These are phyloP conservation scores for Rhizoclosmatium globosum DNA, from an alignment of 192 early-diverging fungal genomes.

Conservation along the genomic window DNA sequence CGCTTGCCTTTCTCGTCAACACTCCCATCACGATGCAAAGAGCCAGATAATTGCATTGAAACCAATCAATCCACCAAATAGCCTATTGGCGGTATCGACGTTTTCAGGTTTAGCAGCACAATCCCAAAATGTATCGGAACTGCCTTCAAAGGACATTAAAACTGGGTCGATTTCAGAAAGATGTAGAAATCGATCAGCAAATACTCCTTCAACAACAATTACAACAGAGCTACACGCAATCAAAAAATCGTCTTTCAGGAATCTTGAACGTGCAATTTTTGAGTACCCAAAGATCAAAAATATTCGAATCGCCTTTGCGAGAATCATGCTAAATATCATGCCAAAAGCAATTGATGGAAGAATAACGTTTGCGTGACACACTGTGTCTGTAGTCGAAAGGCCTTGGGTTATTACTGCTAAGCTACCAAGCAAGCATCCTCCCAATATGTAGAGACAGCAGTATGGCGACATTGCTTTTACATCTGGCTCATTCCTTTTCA, in stretches of 20 bases:
- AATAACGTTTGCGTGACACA: background rate
- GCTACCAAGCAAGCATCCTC: background rate
- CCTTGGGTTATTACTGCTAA: background rate
- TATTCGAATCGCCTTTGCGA: slow-evolving; percentile 24
- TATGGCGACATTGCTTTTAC: background rate
- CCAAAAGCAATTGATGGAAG: background rate
- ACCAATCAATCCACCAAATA: background rate
- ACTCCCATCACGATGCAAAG: background rate
- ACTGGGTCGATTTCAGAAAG: background rate
- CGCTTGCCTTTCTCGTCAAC: background rate
- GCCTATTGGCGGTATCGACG: background rate
- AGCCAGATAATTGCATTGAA: slow-evolving; percentile 8
- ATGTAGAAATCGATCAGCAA: background rate
- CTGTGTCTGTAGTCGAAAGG: background rate
- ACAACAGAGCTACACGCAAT: background rate
- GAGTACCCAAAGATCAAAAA: slow-evolving; percentile 25
- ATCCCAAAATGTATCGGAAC: background rate
- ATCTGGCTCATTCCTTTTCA: background rate
- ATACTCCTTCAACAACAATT: background rate
- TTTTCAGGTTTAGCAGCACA: background rate
- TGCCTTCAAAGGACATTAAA: background rate
- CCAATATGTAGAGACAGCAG: background rate
- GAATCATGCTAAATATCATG: slow-evolving; percentile 18
- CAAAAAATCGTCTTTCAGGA: slow-evolving; percentile 8
- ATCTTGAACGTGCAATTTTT: slow-evolving; percentile 5